Evolutionary conservation across 192 early-diverging fungal genomes (phyloP), one percentile per base, ranked within the genome.

Genomic region (Coemansia sp.): DNA sequence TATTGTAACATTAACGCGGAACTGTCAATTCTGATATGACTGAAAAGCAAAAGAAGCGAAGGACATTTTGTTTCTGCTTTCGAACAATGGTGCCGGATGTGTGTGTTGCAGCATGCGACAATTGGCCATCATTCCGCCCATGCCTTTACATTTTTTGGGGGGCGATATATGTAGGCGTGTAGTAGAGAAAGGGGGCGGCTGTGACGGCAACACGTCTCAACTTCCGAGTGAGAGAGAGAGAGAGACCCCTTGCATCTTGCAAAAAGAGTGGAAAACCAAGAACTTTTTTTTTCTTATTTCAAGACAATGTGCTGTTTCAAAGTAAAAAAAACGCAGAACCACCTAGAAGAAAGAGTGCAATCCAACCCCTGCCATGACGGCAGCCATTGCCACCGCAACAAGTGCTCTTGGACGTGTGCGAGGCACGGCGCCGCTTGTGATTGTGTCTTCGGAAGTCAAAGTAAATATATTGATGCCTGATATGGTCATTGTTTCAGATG

Each of bases 371-470:
- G 57, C 57, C 32, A 59, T 38, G n/a, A 22, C n/a, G n/a, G 51
- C 51, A 53, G 20, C 57, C 32, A 59, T 10, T 38, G 38, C 57
- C 32, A 41, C 57, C 6, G 57, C 9, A 4, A 14, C 57, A 17
- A 59, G n/a, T 22, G 57, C 39, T 11, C 7, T 41, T 59, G 5
- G 38, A 38, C 57, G 39, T 59, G 57, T 59, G 57, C 14, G 25
- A 59, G 57, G 13, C 38, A 41, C 39, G 9, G 57, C 57, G 57
- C 57, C 57, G 40, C 39, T 59, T 59, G 57, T 39, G 14, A 16
- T 59, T 59, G 17, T 59, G 5, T 40, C 57, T 5, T 41, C 57
- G 32, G 57, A 59, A 59, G 57, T 40, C 57, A 59, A 59, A 59
- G 57, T 59, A n/a, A 59, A 40, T 41, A 59, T 16, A 22, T 59